Conservation (phyloP, 139 green algal species). For the Microglena sp. region DNA sequence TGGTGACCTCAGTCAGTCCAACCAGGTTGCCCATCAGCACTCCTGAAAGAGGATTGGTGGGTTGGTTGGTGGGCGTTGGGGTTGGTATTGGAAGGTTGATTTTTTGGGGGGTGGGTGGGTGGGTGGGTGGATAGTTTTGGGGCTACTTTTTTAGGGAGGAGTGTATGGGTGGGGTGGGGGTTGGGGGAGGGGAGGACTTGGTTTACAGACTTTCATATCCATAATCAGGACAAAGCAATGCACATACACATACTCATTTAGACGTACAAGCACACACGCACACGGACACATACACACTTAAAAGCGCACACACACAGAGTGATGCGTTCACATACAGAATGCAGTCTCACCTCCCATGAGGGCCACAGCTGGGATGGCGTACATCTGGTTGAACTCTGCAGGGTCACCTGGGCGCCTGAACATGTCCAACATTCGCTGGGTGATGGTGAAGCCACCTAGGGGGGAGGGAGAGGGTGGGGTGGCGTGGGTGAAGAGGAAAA, state of each 20-base stretch:
- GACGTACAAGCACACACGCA: background rate
- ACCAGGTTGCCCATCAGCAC: too few relatives aligned
- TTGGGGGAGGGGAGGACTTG: background rate
- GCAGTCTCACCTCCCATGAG: too few relatives aligned
- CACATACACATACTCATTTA: constrained; percentile 1
- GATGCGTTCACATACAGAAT: background rate
- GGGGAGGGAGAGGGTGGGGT: too few relatives aligned
- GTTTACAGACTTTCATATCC: background rate
- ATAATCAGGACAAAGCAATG: background rate
- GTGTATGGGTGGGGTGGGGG: background rate
- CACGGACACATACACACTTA: background rate
- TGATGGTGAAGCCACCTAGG: constrained; percentile 86
- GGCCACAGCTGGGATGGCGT: background rate
- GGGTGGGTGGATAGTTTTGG: too few relatives aligned
- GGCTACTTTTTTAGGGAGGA: background rate
- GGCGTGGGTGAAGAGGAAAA: too few relatives aligned
- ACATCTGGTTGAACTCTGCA: constrained; percentile 66
- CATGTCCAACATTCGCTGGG: constrained; percentile 87
- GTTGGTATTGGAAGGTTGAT: too few relatives aligned
- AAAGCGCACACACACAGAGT: background rate
- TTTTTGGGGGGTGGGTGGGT: too few relatives aligned
- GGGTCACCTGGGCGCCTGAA: constrained; percentile 79
- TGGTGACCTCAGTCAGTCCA: too few relatives aligned
- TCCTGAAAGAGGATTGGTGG: too few relatives aligned
- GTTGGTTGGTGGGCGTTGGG: too few relatives aligned